These are phyloP conservation scores for Torulaspora microellipsoides DNA, from an alignment of 805 yeast genomes.

Conservation along the genomic window DNA sequence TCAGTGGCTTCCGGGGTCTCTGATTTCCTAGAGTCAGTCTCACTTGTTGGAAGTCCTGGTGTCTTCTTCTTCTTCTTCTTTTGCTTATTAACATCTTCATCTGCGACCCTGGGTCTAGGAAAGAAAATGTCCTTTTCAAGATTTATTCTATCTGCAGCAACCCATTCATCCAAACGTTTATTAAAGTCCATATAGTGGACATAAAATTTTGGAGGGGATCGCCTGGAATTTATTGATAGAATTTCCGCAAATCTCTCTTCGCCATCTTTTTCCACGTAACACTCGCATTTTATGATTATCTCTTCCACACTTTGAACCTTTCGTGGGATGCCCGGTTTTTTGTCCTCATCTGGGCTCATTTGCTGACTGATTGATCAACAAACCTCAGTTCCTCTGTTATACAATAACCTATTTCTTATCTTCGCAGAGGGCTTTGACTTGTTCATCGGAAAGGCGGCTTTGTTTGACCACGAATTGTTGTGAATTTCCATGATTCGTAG, in stretches of 20 bases:
- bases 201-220: conserved; percentile 76
- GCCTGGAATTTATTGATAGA: conserved; percentile 65
- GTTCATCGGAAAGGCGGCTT: no score
- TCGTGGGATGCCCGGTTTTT: conserved; percentile 26
- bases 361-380: neutral
- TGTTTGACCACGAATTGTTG: no score
- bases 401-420: no score
- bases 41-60: conserved; percentile 6
- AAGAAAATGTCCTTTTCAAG: conserved; percentile 61
- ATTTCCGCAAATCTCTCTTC: conserved; percentile 81
- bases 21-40: conserved; percentile 12
- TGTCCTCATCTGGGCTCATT: conserved; percentile 24
- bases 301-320: conserved; percentile 41
- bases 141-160: conserved; percentile 66
- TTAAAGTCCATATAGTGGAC: conserved; percentile 94
- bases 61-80: conserved; percentile 38
- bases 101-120: conserved; percentile 57
- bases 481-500: no score
- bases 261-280: conserved; percentile 75
- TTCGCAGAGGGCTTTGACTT: no score
- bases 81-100: conserved; percentile 38
- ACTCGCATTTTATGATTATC: conserved; percentile 71
- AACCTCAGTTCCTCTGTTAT: no score
- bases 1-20: conserved; percentile 43
- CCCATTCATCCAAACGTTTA: conserved; percentile 97